Conservation (phyloP, 2,329 filamentous ascomycete genomes). For the Phyllosticta citribraziliensis region DNA sequence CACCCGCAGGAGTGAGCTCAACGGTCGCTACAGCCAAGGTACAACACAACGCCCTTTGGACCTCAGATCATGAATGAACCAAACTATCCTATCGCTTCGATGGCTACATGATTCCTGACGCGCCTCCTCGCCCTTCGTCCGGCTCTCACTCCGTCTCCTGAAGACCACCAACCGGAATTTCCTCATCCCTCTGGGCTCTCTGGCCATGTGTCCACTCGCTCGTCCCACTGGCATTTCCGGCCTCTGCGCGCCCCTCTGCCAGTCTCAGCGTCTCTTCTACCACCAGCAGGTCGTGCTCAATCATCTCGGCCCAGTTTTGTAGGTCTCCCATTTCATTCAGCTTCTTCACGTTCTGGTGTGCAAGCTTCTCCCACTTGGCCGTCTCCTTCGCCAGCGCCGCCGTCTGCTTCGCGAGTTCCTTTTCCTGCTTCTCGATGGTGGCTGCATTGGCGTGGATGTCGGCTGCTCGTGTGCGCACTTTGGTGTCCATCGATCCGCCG, state of each 20-base stretch:
- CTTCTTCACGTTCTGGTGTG: constrained; percentile 50
- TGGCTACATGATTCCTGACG: no score
- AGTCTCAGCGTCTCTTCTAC: constrained; percentile 31
- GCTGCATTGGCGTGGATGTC: constrained; percentile 60
- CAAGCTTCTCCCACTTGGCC: constrained; percentile 54
- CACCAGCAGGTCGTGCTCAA: constrained; percentile 41
- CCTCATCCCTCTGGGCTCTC: background rate
- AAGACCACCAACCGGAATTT: background rate
- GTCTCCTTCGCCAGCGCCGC: constrained; percentile 53
- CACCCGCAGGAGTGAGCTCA: no score
- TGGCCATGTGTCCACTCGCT: constrained; percentile 13
- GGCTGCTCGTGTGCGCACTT: constrained; percentile 57
- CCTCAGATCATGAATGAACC: no score
- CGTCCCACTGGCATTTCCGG: constrained; percentile 24
- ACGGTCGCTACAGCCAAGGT: no score
- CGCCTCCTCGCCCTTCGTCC: no score
- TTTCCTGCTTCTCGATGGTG: constrained; percentile 58
- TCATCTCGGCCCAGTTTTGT: constrained; percentile 80
- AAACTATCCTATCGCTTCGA: no score
- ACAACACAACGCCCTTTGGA: no score
- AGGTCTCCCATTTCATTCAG: constrained; percentile 73
- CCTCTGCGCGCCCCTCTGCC: constrained; percentile 21
- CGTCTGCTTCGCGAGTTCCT: constrained; percentile 52
- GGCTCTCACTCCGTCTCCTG: no score
- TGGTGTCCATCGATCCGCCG: constrained; percentile 58